phyloP scores from a whole-genome alignment of 805 yeast species.

The Wickerhamiella parazyma region DNA sequence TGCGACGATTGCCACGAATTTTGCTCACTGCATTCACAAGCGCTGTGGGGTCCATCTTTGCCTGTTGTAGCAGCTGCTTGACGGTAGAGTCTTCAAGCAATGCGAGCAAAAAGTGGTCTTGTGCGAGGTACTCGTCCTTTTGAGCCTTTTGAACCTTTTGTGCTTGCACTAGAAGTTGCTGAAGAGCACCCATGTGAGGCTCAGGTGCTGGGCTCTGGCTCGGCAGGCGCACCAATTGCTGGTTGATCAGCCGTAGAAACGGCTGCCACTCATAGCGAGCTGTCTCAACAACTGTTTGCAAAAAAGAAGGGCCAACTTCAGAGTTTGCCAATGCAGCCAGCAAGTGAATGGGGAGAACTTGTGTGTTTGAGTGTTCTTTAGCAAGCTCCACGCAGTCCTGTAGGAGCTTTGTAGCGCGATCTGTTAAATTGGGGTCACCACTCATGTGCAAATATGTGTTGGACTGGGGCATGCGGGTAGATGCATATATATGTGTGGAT shows the following conservation, averaged over 20 bases:
- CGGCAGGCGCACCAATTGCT: slow-evolving; percentile 69
- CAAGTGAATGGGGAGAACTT: slow-evolving; percentile 75
- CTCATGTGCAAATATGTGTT: slow-evolving; percentile 3
- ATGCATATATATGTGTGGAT: slow-evolving; percentile 6
- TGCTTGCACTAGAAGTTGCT: slow-evolving; percentile 61
- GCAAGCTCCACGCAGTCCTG: slow-evolving; percentile 73
- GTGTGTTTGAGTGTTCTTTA: slow-evolving; percentile 69
- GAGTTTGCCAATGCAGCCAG: slow-evolving; percentile 79
- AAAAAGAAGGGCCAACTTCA: slow-evolving; percentile 45
- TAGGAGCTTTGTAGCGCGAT: slow-evolving; percentile 74
- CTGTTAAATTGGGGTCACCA: slow-evolving; percentile 52
- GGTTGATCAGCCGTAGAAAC: slow-evolving; percentile 69
- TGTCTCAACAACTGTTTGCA: slow-evolving; percentile 70
- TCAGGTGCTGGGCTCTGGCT: slow-evolving; percentile 82
- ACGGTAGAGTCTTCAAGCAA: slow-evolving; percentile 66
- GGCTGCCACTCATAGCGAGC: slow-evolving; percentile 78
- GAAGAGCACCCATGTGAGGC: slow-evolving; percentile 57
- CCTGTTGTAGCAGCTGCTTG: slow-evolving; percentile 55
- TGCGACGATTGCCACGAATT: slow-evolving; percentile 79
- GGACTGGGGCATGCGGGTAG: background rate
- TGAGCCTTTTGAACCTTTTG: slow-evolving; percentile 69
- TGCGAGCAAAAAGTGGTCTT: slow-evolving; percentile 83
- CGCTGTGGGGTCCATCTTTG: slow-evolving; percentile 48
- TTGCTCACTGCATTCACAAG: slow-evolving; percentile 64
- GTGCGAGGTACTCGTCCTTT: slow-evolving; percentile 84